Evolutionary conservation across 768 basidiomycete genomes (phyloP).

Genomic region (Naganishia vishniacii): DNA sequence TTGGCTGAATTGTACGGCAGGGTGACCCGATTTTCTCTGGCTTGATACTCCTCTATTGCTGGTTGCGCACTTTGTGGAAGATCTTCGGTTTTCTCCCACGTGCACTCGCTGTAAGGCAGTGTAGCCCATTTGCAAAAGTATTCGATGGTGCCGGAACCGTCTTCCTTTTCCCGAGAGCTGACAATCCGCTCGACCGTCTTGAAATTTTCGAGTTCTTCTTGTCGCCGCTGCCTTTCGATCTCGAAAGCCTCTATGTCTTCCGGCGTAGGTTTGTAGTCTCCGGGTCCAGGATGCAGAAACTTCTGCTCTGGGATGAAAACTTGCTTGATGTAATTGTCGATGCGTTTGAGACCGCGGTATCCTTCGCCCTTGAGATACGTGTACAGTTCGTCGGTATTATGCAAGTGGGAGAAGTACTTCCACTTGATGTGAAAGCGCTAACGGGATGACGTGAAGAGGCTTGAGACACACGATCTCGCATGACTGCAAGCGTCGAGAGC

Average conservation of each 20-base stretch:
- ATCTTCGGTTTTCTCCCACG: slow-evolving; percentile 84
- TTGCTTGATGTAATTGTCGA: slow-evolving; percentile 97
- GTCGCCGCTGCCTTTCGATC: slow-evolving; percentile 82
- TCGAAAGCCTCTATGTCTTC: slow-evolving; percentile 87
- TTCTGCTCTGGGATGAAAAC: slow-evolving; percentile 56
- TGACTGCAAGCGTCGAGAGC: slow-evolving; percentile 32
- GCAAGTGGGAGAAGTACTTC: slow-evolving; percentile 95
- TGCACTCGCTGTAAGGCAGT: slow-evolving; percentile 87
- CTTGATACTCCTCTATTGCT: slow-evolving; percentile 72
- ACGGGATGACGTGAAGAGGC: slow-evolving; percentile 24
- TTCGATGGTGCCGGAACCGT: slow-evolving; percentile 55
- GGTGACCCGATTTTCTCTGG: slow-evolving; percentile 67
- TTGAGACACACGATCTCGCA: not conserved
- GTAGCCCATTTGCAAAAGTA: slow-evolving; percentile 94
- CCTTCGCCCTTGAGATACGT: slow-evolving; percentile 73
- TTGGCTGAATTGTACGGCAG: slow-evolving; percentile 77
- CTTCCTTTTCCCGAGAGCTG: slow-evolving; percentile 62
- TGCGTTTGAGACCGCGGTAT: slow-evolving; percentile 90
- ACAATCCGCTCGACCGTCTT: slow-evolving; percentile 89
- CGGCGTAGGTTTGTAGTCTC: slow-evolving; percentile 62
- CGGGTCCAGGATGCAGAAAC: slow-evolving; percentile 60
- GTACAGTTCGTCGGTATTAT: slow-evolving; percentile 98
- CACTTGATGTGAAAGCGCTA: slow-evolving; percentile 99
- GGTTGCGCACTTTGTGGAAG: slow-evolving; percentile 69
- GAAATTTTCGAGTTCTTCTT: slow-evolving; percentile 83